Percentiles rank a stretch among this genome's conserved stretches.
phyloP scores from a whole-genome alignment of 805 yeast genomes.

The Candida parachauliodes region DNA sequence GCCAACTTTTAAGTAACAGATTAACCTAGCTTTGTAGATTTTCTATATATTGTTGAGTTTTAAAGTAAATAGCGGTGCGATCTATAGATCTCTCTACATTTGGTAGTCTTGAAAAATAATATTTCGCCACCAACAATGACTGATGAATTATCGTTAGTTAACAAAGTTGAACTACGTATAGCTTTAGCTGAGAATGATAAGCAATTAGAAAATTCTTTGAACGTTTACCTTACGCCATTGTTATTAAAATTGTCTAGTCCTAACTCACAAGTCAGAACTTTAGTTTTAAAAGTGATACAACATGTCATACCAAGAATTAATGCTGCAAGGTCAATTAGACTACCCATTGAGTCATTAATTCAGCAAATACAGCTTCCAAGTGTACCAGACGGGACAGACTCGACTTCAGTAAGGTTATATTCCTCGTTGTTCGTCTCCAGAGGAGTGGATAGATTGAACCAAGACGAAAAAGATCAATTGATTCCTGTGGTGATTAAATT shows the following conservation, averaged over 20 bases:
- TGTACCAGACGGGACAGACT: constrained; percentile 33
- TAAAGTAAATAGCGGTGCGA: no score
- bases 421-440: constrained; percentile 63
- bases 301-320: constrained; percentile 66
- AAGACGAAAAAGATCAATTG: constrained; percentile 33
- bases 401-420: constrained; percentile 54
- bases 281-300: constrained; percentile 63
- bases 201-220: constrained; percentile 59
- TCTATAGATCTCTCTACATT: no score
- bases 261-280: constrained; percentile 59
- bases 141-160: constrained; percentile 57
- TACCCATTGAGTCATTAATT: constrained; percentile 64
- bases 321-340: constrained; percentile 47
- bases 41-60: no score
- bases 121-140: constrained; percentile 19
- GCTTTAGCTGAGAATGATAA: constrained; percentile 69
- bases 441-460: constrained; percentile 55
- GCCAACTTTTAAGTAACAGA: no score
- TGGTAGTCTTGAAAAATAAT: no score
- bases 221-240: constrained; percentile 69
- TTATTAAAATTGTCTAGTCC: constrained; percentile 75
- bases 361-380: constrained; percentile 60
- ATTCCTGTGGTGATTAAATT: constrained; percentile 47
- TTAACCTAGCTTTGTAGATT: no score
- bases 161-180: constrained; percentile 76